Evolutionary conservation across 2,329 filamentous ascomycete genomes (phyloP), one percentile per base, ranked within the genome.

Genomic region (Stenocarpella maydis): DNA sequence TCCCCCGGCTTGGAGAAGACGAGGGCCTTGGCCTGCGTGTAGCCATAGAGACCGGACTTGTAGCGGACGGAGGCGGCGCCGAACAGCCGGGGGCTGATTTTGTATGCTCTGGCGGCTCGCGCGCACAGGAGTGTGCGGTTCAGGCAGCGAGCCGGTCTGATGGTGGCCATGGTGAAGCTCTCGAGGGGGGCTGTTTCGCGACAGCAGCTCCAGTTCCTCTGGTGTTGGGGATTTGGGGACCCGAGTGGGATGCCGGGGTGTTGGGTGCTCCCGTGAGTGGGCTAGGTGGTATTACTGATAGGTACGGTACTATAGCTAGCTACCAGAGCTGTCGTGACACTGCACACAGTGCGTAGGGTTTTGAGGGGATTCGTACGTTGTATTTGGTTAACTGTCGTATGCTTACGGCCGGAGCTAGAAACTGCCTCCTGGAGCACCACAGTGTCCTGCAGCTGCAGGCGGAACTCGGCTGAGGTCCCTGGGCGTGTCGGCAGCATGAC

Each of bases 1-100:
- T 95, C 92, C 77, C 93, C 93, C 77, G 91, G 89, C 71, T 91
- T 85, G 49, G 88, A 88, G 79, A 93, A 94, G 55, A 92, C 89
- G 73, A 96, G 88, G n/a, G 91, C 88, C 83, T 94, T 95, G 73
- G 92, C 91, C 81, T 95, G 92, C 50, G 92, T 93, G 82, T 96
- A 96, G 75, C 93, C 93, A 78, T 93, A 95, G 0, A 88, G 87
- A 0, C 86, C 87, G 4, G 87, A 89, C 76, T 87, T 88, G 78
- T 78, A 77, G 53, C 87, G 84, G 65, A 80, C 77, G 21, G 78
- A 72, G 34, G 64, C 70, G 28, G 64, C 67, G 52, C 73, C 73
- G 65, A 73, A 73, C 58, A 74, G 71, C 65, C 65, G 49, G 41
- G 68, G 37, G 28, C 47, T 58, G 10, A 39, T 52, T 26, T 53